Base-by-base conservation (phyloP, 352 stramenopile species). In the Plasmopara halstedii region DNA sequence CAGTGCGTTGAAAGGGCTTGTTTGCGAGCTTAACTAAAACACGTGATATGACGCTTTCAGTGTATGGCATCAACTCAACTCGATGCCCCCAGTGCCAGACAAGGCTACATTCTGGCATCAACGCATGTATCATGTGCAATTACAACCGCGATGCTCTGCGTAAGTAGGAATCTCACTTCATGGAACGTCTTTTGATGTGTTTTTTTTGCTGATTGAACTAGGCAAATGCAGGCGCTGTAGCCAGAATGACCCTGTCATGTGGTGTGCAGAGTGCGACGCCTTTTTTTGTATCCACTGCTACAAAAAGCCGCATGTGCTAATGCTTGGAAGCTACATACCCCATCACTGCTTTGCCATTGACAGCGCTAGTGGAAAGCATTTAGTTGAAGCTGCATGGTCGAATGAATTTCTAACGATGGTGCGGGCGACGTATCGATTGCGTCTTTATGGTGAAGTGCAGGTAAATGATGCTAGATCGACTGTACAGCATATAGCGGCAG, bases 341-440 rank as follows among this genome's bases (percentile, higher is more conserved):
- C 75, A 87, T 43, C 54, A 70, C 21, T 80, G 65, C 53, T 87
- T 78, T 45, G 45, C 67, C 15, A 69, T 77, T 23, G 75, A 87
- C 45, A 55, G 56, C 1, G 62, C 64, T 6, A 83, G 74, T 32
- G 74, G 74, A 2, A 82, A 79, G 23, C 33, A 69, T 18, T 58
- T 79, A 6, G 53, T 43, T 7, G 52, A 80, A 45, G 56, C 61
- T 21, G 44, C 67, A 14, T 84, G 70, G 69, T 66, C 67, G 2
- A 27, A 55, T 21, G 58, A 69, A 9, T 64, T 84, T 34, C 39
- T 33, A 2, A 43, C 48, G 14, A 61, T 59, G 36, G 53, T 64
- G 22, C 60, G 67, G 39, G 42, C 46, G 5, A 60, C 44, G 14
- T 75, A 64, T 48, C 53, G 53, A 11, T 32, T 60, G 19, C 62